These are phyloP conservation scores for Phymatotrichopsis omnivora DNA, from an alignment of 2,329 filamentous ascomycete species.

Conservation along the genomic window DNA sequence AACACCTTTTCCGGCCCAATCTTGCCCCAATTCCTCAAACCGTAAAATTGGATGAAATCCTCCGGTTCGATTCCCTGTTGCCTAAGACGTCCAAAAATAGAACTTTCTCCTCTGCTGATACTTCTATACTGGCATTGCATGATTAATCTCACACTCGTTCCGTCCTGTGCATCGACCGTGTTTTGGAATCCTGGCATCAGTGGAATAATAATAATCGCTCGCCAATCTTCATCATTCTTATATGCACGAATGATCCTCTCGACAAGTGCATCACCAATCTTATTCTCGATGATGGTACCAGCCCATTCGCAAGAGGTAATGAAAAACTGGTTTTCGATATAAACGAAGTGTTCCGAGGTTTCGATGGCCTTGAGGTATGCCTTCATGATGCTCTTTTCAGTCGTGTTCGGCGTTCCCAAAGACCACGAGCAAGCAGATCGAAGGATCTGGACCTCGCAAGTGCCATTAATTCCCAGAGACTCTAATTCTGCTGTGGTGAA, in stretches of 20 bases:
- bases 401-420: slow-evolving; percentile 68
- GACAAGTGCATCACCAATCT: slow-evolving; percentile 87
- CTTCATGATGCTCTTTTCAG: slow-evolving; percentile 90
- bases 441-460: slow-evolving; percentile 91
- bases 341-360: slow-evolving; percentile 91
- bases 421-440: slow-evolving; percentile 89
- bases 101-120: slow-evolving; percentile 84
- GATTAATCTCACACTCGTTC: slow-evolving; percentile 86
- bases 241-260: slow-evolving; percentile 80
- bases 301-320: slow-evolving; percentile 86
- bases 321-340: slow-evolving; percentile 99
- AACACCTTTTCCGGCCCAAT: slow-evolving; percentile 73
- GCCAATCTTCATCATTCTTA: slow-evolving; percentile 78
- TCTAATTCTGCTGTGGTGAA: slow-evolving; percentile 79
- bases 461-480: slow-evolving; percentile 76
- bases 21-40: slow-evolving; percentile 81
- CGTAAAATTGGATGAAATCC: slow-evolving; percentile 93
- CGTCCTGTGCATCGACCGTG: slow-evolving; percentile 85
- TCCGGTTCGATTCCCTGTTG: slow-evolving; percentile 78
- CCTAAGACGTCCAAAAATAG: slow-evolving; percentile 78
- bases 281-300: slow-evolving; percentile 78
- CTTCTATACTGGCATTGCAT: slow-evolving; percentile 96
- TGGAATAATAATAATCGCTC: slow-evolving; percentile 79
- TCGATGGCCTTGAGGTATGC: slow-evolving; percentile 93
- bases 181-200: slow-evolving; percentile 99